Conservation (phyloP, 192 early-diverging fungal species). For the Podila minutissima region DNA sequence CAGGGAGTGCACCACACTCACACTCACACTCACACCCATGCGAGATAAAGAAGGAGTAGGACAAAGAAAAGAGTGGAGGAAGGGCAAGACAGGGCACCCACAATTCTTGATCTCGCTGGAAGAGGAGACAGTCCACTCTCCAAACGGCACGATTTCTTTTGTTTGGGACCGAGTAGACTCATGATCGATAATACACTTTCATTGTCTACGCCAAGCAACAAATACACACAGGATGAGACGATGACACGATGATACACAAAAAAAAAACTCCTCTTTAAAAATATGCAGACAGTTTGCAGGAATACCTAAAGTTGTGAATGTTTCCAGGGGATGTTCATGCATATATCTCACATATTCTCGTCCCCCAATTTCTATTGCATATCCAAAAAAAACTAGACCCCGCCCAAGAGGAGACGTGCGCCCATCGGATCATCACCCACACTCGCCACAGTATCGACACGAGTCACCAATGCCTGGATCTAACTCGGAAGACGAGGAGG, state of each 20-base stretch:
- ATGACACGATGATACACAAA: no score
- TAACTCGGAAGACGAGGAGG: slow-evolving; percentile 48
- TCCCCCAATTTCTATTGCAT: neutral
- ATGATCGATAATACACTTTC: no score
- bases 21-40: no score
- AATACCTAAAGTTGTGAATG: no score
- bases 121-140: no score
- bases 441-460: slow-evolving; percentile 38
- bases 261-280: no score
- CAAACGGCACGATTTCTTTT: no score
- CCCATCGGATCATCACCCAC: slow-evolving; percentile 8
- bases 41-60: neutral
- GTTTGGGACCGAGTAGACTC: no score
- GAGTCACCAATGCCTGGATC: slow-evolving; percentile 49
- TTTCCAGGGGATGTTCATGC: slow-evolving; percentile 14
- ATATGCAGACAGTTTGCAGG: no score
- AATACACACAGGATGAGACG: no score
- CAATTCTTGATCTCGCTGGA: neutral
- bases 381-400: neutral
- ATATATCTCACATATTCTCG: neutral
- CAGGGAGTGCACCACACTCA: no score
- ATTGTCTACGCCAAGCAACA: no score
- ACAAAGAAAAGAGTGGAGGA: neutral
- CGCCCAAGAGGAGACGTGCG: slow-evolving; percentile 20
- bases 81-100: neutral